Evolutionary conservation across 805 yeast genomes (phyloP).

Genomic region (Schizosaccharomyces japonicus): DNA sequence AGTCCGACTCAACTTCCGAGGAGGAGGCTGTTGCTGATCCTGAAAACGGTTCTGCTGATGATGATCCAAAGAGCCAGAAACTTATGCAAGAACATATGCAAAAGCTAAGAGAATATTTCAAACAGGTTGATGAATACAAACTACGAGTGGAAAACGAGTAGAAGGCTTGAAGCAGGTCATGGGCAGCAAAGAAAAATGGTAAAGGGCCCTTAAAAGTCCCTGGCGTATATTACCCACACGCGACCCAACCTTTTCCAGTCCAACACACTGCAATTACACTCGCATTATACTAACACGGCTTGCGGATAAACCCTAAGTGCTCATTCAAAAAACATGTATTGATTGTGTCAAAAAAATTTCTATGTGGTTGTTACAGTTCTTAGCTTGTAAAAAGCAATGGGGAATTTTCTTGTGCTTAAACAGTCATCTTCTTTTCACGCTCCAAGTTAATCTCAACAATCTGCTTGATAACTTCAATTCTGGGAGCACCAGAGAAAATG

Average conservation of each 20-base stretch:
- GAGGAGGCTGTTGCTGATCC: neutral
- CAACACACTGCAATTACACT: neutral
- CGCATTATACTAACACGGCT: neutral
- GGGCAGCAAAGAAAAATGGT: neutral
- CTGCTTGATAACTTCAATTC: neutral
- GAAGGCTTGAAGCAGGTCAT: neutral
- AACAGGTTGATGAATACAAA: neutral
- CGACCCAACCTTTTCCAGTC: neutral
- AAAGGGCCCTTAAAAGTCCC: neutral
- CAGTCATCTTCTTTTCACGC: neutral
- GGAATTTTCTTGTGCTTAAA: neutral
- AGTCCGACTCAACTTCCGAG: neutral
- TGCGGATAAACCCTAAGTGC: neutral
- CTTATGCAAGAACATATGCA: neutral
- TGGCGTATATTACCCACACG: neutral
- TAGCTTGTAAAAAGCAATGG: neutral
- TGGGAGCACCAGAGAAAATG: neutral
- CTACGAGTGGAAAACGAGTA: neutral
- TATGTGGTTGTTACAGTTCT: neutral
- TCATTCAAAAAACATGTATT: neutral
- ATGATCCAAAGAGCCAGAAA: neutral
- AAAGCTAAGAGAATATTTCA: neutral
- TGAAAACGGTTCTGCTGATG: neutral
- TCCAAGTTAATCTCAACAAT: neutral
- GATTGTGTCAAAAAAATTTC: neutral